Evolutionary conservation across 2,329 filamentous ascomycete genomes (phyloP).

Genomic region (Epichloe glyceriae): DNA sequence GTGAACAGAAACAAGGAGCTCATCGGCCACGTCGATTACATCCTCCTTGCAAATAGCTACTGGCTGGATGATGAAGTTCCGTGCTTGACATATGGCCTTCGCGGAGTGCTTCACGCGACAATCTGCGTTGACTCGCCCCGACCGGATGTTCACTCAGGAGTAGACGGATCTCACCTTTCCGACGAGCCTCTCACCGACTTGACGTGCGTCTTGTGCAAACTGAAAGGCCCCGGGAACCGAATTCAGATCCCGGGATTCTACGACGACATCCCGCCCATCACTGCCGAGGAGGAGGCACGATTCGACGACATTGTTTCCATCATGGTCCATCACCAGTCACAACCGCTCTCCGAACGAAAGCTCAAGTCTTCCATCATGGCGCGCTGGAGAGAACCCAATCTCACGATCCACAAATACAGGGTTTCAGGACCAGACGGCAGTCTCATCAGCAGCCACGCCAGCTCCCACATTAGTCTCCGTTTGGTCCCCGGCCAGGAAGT

Average conservation of each 20-base stretch:
- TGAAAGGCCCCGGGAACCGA: constrained; percentile 69
- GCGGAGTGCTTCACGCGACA: constrained; percentile 87
- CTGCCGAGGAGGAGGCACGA: constrained; percentile 59
- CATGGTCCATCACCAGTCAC: constrained; percentile 58
- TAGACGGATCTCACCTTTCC: constrained; percentile 84
- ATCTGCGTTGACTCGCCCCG: constrained; percentile 75
- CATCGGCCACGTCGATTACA: constrained; percentile 88
- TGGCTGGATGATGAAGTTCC: constrained; percentile 95
- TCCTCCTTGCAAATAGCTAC: constrained; percentile 92
- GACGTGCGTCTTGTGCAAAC: constrained; percentile 64
- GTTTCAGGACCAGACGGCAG: constrained; percentile 86
- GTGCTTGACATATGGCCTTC: constrained; percentile 85
- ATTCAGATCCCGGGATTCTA: constrained; percentile 85
- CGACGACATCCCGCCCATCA: constrained; percentile 66
- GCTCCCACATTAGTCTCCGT: constrained; percentile 76
- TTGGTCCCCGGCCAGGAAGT: constrained; percentile 90
- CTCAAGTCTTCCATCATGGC: constrained; percentile 81
- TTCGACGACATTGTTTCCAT: constrained; percentile 77
- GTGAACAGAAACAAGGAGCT: constrained; percentile 67
- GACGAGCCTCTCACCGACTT: constrained; percentile 90
- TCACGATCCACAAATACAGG: constrained; percentile 88
- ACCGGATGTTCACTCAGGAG: constrained; percentile 86
- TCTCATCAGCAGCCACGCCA: constrained; percentile 80
- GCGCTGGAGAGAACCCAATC: constrained; percentile 85
- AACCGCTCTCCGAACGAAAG: constrained; percentile 44